Evolutionary conservation across 2,329 filamentous ascomycete genomes (phyloP).

Genomic region (Fusarium sp.): DNA sequence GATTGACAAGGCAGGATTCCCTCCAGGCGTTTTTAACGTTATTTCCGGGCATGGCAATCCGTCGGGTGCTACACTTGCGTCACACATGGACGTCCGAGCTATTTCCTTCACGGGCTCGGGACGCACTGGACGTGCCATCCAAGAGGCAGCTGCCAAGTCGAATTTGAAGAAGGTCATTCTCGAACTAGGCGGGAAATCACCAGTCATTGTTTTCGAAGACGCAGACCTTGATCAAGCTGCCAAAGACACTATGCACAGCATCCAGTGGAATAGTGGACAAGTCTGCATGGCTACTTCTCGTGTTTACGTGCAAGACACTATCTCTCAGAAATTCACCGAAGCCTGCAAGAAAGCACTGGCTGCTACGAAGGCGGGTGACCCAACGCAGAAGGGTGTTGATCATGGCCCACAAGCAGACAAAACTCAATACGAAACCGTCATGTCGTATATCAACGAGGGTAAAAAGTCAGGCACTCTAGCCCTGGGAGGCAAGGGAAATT

Average conservation of each 20-base stretch:
- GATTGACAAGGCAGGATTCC: constrained; percentile 80
- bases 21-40: constrained; percentile 81
- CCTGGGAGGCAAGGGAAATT: constrained; percentile 25
- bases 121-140: constrained; percentile 78
- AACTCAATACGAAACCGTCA: constrained; percentile 29
- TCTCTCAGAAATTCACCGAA: constrained; percentile 53
- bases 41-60: constrained; percentile 78
- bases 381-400: constrained; percentile 1
- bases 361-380: constrained; percentile 19
- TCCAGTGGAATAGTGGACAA: constrained; percentile 71
- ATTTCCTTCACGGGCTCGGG: constrained; percentile 85
- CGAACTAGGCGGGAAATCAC: constrained; percentile 79
- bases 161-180: constrained; percentile 76
- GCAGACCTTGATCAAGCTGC: constrained; percentile 55
- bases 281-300: constrained; percentile 73
- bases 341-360: constrained; percentile 21
- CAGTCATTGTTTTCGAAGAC: constrained; percentile 75
- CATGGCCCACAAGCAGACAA: constrained; percentile 39
- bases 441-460: constrained; percentile 36
- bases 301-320: constrained; percentile 69
- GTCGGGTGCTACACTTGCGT: constrained; percentile 76
- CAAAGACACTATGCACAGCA: constrained; percentile 61
- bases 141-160: constrained; percentile 77
- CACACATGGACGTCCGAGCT: constrained; percentile 79
- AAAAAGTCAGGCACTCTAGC: constrained; percentile 22